These are phyloP conservation scores for Licmophora abbreviata DNA, from an alignment of 108 stramenopile genomes.

Conservation along the genomic window DNA sequence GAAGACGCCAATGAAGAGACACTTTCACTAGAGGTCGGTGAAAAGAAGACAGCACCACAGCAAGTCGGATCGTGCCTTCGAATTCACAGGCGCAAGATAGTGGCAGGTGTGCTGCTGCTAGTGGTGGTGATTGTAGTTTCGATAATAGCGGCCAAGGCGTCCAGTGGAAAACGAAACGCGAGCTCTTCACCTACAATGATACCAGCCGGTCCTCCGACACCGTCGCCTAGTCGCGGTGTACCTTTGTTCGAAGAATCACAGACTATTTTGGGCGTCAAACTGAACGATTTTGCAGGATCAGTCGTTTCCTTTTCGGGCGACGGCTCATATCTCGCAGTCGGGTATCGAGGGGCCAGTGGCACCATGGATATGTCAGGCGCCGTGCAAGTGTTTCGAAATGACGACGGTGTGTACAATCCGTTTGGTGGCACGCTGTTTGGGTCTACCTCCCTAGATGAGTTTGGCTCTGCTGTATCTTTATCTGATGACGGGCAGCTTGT, in stretches of 20 bases:
- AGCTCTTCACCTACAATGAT: background rate
- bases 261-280: background rate
- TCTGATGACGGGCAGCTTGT: background rate
- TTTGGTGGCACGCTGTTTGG: background rate
- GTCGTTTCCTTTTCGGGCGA: background rate
- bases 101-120: too few species aligned
- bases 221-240: background rate
- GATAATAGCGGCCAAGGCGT: background rate
- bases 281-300: conserved; percentile 2
- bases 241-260: background rate
- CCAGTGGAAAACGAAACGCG: background rate
- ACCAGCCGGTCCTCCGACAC: background rate
- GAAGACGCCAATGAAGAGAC: too few species aligned
- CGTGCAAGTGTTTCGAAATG: background rate
- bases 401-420: background rate
- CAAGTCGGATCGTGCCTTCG: too few species aligned
- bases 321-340: conserved; percentile 1
- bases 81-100: too few species aligned
- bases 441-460: background rate
- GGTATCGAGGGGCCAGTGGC: background rate
- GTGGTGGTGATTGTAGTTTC: background rate
- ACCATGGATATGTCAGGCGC: background rate
- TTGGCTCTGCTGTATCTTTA: conserved; percentile 1
- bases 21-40: too few species aligned
- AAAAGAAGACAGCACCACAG: too few species aligned